phyloP scores from a whole-genome alignment of 225 moss, liverwort and hornwort species.

The Bryum argenteum region DNA sequence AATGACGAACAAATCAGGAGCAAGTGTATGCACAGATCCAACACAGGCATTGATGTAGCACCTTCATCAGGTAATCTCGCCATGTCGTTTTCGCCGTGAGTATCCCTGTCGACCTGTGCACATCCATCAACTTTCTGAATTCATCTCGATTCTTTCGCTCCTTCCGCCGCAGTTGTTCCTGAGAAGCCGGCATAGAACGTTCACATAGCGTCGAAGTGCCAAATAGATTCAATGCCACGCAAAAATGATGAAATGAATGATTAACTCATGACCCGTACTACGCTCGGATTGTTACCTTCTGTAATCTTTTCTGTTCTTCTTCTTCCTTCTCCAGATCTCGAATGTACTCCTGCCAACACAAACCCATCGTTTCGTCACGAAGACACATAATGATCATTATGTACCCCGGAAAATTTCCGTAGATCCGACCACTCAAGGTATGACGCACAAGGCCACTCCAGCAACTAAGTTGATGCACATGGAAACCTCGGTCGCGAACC shows the following conservation, averaged over 20 bases:
- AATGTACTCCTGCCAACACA: conserved; percentile 77
- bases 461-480: background rate
- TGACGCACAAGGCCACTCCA: background rate
- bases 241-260: background rate
- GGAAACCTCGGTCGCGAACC: conserved; percentile 41
- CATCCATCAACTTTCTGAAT: conserved; percentile 92
- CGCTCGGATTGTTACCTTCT: conserved; percentile 58
- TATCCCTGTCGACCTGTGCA: conserved; percentile 66
- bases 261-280: background rate
- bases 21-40: background rate
- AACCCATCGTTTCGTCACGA: conserved; percentile 20
- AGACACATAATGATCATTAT: background rate
- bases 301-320: conserved; percentile 91
- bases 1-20: background rate
- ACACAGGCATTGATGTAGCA: conserved; percentile 16
- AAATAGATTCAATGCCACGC: background rate
- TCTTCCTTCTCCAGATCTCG: conserved; percentile 98
- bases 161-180: conserved; percentile 97
- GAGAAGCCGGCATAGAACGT: conserved; percentile 11
- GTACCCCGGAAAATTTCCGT: background rate
- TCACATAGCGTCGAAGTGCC: background rate
- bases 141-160: conserved; percentile 98
- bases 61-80: conserved; percentile 92
- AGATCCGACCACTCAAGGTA: conserved; percentile 1
- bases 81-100: conserved; percentile 85